Percentiles rank a stretch among this genome's conserved stretches.
These are phyloP conservation scores for Talaromyces proteolyticus DNA, from an alignment of 495 filamentous ascomycete genomes.

Conservation along the genomic window DNA sequence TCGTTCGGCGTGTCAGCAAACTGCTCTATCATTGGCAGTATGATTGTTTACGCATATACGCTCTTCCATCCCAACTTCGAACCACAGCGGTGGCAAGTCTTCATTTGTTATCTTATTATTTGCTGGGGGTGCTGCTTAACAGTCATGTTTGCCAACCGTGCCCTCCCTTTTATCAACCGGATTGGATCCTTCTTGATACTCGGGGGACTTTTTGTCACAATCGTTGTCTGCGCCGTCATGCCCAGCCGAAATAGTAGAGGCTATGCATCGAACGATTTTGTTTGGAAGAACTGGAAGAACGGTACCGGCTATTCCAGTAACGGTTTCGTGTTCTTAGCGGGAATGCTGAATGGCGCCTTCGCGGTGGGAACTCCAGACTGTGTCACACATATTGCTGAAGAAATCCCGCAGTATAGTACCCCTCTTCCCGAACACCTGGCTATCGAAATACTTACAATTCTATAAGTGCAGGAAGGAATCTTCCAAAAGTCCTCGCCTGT, in stretches of 20 bases:
- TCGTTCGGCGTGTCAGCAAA: slow-evolving; percentile 61
- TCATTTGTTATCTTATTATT: slow-evolving; percentile 57
- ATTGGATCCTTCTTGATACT: slow-evolving; percentile 59
- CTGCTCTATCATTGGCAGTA: slow-evolving; percentile 57
- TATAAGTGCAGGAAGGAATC: slow-evolving; percentile 52
- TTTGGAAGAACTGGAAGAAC: slow-evolving; percentile 58
- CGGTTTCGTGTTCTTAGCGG: slow-evolving; percentile 66
- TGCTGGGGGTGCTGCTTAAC: slow-evolving; percentile 55
- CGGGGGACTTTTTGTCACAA: slow-evolving; percentile 55
- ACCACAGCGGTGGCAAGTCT: slow-evolving; percentile 67
- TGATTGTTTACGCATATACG: slow-evolving; percentile 62
- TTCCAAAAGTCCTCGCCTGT: slow-evolving; percentile 49
- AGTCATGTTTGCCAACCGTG: slow-evolving; percentile 61
- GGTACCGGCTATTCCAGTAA: slow-evolving; percentile 59
- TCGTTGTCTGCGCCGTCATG: slow-evolving; percentile 69
- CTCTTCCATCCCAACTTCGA: slow-evolving; percentile 53
- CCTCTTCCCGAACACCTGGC: too few relatives aligned
- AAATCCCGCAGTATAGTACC: slow-evolving; percentile 62
- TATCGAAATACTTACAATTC: too few relatives aligned
- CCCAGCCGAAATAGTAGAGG: too few relatives aligned
- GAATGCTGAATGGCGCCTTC: slow-evolving; percentile 73
- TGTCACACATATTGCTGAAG: slow-evolving; percentile 69
- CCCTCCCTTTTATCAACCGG: slow-evolving; percentile 57
- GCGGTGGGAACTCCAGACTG: slow-evolving; percentile 69
- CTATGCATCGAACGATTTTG: slow-evolving; percentile 51